Percentiles rank a stretch among this genome's conserved stretches.
These are phyloP conservation scores for Cystobasidiopsis lactophilus DNA, from an alignment of 768 basidiomycete genomes.

Conservation along the genomic window DNA sequence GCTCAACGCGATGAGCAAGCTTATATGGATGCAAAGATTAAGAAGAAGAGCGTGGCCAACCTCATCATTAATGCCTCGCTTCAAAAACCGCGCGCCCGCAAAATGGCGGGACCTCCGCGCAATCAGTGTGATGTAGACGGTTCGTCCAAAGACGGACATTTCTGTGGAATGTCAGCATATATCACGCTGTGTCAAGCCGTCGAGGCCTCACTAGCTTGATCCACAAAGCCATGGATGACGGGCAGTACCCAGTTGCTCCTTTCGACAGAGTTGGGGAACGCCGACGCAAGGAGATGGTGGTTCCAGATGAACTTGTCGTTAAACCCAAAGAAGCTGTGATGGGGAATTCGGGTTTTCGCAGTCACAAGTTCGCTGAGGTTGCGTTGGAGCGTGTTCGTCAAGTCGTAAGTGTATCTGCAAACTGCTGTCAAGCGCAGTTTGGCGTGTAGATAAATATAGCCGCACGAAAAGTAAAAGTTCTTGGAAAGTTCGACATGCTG, in stretches of 20 bases:
- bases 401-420: constrained; percentile 74
- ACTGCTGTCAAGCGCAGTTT: not conserved
- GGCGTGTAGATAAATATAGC: not conserved
- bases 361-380: constrained; percentile 33
- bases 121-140: constrained; percentile 83
- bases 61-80: constrained; percentile 82
- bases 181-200: not conserved
- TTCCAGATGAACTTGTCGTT: constrained; percentile 92
- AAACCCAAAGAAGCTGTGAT: constrained; percentile 35
- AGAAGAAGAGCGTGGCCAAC: too few species aligned
- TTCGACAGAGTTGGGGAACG: constrained; percentile 34
- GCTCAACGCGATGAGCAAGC: not conserved
- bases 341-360: not conserved
- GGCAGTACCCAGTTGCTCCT: constrained; percentile 70
- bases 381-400: constrained; percentile 84
- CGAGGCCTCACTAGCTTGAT: constrained; percentile 69
- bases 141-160: constrained; percentile 65
- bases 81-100: constrained; percentile 83
- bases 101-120: constrained; percentile 83
- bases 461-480: constrained; percentile 91
- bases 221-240: constrained; percentile 83
- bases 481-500: constrained; percentile 96
- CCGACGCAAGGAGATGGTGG: constrained; percentile 52
- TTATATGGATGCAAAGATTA: too few species aligned
- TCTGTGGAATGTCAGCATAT: constrained; percentile 33